Evolutionary conservation across 768 basidiomycete species (phyloP).

Genomic region (Tricholoma sp.): DNA sequence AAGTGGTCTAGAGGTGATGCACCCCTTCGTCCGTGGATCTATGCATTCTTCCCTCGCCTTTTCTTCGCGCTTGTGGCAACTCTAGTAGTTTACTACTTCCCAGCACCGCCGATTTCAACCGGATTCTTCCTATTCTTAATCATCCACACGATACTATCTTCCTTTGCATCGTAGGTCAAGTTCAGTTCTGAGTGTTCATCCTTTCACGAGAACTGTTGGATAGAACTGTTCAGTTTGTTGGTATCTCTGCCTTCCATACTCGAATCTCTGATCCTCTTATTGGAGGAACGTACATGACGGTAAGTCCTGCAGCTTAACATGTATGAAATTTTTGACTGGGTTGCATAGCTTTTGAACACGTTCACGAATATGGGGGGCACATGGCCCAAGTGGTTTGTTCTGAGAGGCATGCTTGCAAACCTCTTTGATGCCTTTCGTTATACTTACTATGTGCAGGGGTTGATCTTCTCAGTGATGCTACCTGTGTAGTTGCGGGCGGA

Average conservation of each 20-base stretch:
- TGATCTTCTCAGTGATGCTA: conserved; percentile 82
- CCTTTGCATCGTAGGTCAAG: conserved; percentile 72
- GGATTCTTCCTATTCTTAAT: conserved; percentile 82
- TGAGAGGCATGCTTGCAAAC: conserved; percentile 56
- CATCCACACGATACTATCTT: conserved; percentile 74
- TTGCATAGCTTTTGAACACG: conserved; percentile 79
- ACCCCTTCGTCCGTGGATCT: conserved; percentile 83
- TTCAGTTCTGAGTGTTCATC: background rate
- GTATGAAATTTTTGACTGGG: background rate
- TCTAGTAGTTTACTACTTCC: conserved; percentile 81
- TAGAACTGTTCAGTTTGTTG: conserved; percentile 98
- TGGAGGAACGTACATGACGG: conserved; percentile 99
- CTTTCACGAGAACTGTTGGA: background rate
- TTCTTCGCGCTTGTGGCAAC: conserved; percentile 68
- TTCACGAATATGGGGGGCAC: conserved; percentile 97
- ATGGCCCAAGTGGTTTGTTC: conserved; percentile 94
- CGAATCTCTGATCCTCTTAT: conserved; percentile 94
- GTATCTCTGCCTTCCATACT: conserved; percentile 98
- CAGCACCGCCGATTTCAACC: conserved; percentile 63
- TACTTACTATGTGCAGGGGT: conserved; percentile 48
- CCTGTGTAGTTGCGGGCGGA: conserved; percentile 67
- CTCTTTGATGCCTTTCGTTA: conserved; percentile 7
- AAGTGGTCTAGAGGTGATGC: conserved; percentile 82
- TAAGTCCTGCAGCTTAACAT: conserved; percentile 31
- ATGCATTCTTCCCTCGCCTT: conserved; percentile 87